Percentiles rank a stretch among this genome's conserved stretches.
These are phyloP conservation scores for Datisca glomerata DNA, from an alignment of 306 rosid species.

Conservation along the genomic window DNA sequence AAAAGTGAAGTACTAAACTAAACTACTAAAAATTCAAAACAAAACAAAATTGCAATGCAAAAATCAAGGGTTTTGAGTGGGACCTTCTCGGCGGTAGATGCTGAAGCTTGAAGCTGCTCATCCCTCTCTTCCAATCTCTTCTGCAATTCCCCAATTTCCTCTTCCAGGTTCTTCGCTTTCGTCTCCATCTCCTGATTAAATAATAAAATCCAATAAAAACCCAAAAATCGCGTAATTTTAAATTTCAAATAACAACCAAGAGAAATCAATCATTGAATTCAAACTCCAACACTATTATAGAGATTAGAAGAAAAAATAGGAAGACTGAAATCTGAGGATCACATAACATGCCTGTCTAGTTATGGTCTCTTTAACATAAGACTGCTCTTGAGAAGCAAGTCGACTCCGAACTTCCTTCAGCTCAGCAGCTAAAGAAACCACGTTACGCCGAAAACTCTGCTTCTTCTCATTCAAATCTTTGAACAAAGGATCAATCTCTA, in stretches of 20 bases:
- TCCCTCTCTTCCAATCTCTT: conserved; percentile 60
- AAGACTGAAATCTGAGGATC: conserved; percentile 2
- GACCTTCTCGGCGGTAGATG: conserved; percentile 68
- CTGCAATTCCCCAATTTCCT: conserved; percentile 52
- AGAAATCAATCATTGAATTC: too few relatives aligned
- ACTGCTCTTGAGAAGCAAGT: conserved; percentile 66
- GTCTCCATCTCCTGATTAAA: conserved; percentile 83
- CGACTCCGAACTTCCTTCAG: conserved; percentile 79
- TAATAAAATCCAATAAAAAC: too few relatives aligned
- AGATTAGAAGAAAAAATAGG: conserved; percentile 10
- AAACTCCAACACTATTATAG: too few relatives aligned
- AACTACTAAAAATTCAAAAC: conserved; percentile 7
- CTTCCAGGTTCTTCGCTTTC: conserved; percentile 70
- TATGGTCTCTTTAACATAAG: conserved; percentile 49
- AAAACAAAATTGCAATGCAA: conserved; percentile 3
- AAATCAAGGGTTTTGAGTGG: conserved; percentile 6
- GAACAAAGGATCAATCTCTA: conserved; percentile 65
- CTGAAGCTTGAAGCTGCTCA: conserved; percentile 58
- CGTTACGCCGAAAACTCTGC: conserved; percentile 79
- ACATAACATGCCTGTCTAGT: conserved; percentile 68
- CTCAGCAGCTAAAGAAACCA: conserved; percentile 77
- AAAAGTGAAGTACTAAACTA: too few relatives aligned
- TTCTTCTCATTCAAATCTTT: conserved; percentile 82
- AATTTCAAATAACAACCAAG: too few relatives aligned
- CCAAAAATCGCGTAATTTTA: too few relatives aligned